phyloP scores from a whole-genome alignment of 805 yeast genomes.

The Saccharomyces jurei region DNA sequence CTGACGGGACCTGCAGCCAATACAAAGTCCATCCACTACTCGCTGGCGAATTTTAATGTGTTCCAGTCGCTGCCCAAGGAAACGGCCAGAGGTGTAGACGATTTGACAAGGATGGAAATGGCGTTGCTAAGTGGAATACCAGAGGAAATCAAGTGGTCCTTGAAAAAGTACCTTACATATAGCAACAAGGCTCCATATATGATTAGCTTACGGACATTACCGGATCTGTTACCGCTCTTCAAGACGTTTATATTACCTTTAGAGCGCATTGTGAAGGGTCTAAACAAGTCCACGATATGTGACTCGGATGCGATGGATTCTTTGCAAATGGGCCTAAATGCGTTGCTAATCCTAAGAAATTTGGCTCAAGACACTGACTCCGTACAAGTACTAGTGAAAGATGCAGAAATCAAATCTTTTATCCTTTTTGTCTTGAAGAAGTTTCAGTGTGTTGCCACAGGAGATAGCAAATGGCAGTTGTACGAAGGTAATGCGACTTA shows the following conservation, averaged over 20 bases:
- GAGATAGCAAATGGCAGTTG: constrained; percentile 19
- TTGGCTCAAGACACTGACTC: constrained; percentile 74
- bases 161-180: constrained; percentile 36
- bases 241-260: constrained; percentile 26
- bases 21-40: constrained; percentile 21
- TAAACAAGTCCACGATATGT: constrained; percentile 19
- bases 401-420: constrained; percentile 39
- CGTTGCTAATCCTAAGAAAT: constrained; percentile 61
- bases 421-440: constrained; percentile 31
- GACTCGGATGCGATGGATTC: constrained; percentile 6
- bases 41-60: constrained; percentile 25
- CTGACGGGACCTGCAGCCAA: constrained; percentile 3
- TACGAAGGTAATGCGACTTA: constrained; percentile 30
- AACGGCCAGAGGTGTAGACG: constrained; percentile 50
- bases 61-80: constrained; percentile 29
- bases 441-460: constrained; percentile 16
- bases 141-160: constrained; percentile 65
- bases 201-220: constrained; percentile 39
- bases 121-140: constrained; percentile 57
- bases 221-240: constrained; percentile 33
- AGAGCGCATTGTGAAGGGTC: constrained; percentile 19
- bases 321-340: constrained; percentile 31
- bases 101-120: constrained; percentile 58
- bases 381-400: constrained; percentile 65
- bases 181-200: constrained; percentile 42